Evolutionary conservation across 2,329 filamentous ascomycete species (phyloP), one percentile per base, ranked within the genome.

Genomic region (Ceratocystis albifundus): DNA sequence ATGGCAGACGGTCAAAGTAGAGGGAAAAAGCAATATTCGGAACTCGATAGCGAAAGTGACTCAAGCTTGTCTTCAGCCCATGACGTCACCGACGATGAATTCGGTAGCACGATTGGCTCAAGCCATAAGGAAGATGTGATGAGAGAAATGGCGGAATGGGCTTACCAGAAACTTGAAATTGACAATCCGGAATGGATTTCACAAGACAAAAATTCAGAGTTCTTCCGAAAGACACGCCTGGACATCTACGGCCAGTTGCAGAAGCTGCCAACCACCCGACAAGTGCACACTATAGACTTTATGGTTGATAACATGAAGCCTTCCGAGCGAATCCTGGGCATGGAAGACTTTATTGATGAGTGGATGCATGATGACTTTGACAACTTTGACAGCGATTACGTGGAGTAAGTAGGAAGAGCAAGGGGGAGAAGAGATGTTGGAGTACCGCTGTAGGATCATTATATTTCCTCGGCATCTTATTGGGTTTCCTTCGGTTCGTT

Each of bases 341-440:
- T 90, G 78, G 83, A 81, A 1, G 88, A 93, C 72, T 92, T 93
- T 70, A 74, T 89, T 15, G 75, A 88, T 74, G 75, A 78, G 2
- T 79, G 79, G 25, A n/a, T 17, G 45, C 80, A 83, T 46, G 78
- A 77, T 2, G 81, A 83, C 74, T 81, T 77, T 0, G 81, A 63
- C 17, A 82, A 83, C 74, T 81, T 77, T 0, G 81, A 63, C 17
- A 68, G 67, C 57, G 68, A 69, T 22, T 66, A 68, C 28, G 50
- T 17, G 48, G 48, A 61, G 48, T 53, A 25, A 53, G 36, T 15
- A 41, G 36, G 36, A 41, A 12, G 36, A 41, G 32, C 32, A 36
- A 36, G 32, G 32, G 32, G 32, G 32, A 12, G 32, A 12, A 36
- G 36, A 41, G 10, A 41, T 1, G 1, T 41, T 15, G 36, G 36